These are phyloP conservation scores for Ophiognomonia clavigignenti-juglandacearum DNA, from an alignment of 2,329 filamentous ascomycete genomes.

Conservation along the genomic window DNA sequence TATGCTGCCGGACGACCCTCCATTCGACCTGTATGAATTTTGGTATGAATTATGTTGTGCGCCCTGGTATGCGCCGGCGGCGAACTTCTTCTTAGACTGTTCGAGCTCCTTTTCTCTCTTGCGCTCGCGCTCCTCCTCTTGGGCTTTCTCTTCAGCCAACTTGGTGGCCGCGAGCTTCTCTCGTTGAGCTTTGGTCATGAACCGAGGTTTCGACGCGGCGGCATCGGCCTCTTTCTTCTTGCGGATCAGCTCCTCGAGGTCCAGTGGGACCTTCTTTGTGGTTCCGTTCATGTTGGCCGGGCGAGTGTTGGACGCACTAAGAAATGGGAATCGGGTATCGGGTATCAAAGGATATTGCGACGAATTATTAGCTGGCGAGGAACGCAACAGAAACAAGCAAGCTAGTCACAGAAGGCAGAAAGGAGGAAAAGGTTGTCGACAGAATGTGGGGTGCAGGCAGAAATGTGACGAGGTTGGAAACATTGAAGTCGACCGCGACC, in stretches of 20 bases:
- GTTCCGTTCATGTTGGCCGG: slow-evolving; percentile 8
- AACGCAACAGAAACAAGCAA: too few species aligned
- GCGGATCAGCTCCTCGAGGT: slow-evolving; percentile 78
- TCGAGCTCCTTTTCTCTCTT: slow-evolving; percentile 17
- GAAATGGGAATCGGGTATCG: not conserved
- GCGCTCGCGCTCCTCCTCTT: slow-evolving; percentile 57
- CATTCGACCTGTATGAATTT: slow-evolving; percentile 23
- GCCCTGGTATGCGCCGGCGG: slow-evolving; percentile 19
- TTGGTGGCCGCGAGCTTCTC: slow-evolving; percentile 78
- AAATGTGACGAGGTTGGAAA: too few species aligned
- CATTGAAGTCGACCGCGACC: too few species aligned
- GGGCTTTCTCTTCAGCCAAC: slow-evolving; percentile 54
- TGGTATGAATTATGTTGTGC: slow-evolving; percentile 20
- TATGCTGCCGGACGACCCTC: slow-evolving; percentile 29
- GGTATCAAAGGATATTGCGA: not conserved
- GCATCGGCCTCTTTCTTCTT: slow-evolving; percentile 85
- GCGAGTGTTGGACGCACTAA: not conserved
- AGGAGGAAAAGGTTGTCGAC: too few species aligned
- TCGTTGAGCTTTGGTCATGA: slow-evolving; percentile 76
- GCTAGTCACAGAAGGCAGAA: too few species aligned
- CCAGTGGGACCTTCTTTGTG: slow-evolving; percentile 50
- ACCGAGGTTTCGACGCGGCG: slow-evolving; percentile 81
- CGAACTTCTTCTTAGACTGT: slow-evolving; percentile 20
- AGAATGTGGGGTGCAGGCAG: too few species aligned
- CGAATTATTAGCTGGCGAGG: too few species aligned